Conservation (phyloP, 768 basidiomycete genomes). For the Phanerochaete sordida region DNA sequence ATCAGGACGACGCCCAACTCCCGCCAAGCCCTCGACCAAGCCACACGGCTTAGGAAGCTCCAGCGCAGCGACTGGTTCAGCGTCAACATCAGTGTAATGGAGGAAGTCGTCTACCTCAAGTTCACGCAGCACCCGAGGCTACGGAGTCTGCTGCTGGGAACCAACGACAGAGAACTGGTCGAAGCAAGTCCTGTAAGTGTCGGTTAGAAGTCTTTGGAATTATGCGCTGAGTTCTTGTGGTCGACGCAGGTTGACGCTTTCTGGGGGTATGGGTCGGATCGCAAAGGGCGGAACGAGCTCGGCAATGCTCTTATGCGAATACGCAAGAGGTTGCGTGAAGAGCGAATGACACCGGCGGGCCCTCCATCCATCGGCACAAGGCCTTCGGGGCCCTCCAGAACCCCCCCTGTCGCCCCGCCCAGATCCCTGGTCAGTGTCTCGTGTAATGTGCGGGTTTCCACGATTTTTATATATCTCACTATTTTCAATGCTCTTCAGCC, state of each 20-base stretch:
- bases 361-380: too few relatives aligned
- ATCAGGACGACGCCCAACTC: constrained; percentile 62
- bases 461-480: too few relatives aligned
- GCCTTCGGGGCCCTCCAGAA: too few relatives aligned
- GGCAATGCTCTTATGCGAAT: constrained; percentile 67
- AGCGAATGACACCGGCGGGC: not conserved
- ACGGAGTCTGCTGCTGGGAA: constrained; percentile 54
- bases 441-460: too few relatives aligned
- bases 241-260: constrained; percentile 59
- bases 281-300: constrained; percentile 66
- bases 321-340: constrained; percentile 44
- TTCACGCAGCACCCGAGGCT: constrained; percentile 68
- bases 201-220: constrained; percentile 68
- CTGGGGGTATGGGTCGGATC: constrained; percentile 70
- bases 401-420: too few relatives aligned
- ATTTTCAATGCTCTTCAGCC: too few relatives aligned
- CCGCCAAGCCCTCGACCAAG: constrained; percentile 65
- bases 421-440: too few relatives aligned
- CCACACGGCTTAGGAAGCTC: constrained; percentile 58
- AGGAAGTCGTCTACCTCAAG: constrained; percentile 49
- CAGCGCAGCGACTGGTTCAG: constrained; percentile 66
- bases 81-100: constrained; percentile 62
- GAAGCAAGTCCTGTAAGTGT: constrained; percentile 44
- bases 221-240: constrained; percentile 63
- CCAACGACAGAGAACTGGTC: constrained; percentile 62